Evolutionary conservation across 148 eudicot species (phyloP), one percentile per base, ranked within the genome.

Genomic region (Amaranthus cruentus): DNA sequence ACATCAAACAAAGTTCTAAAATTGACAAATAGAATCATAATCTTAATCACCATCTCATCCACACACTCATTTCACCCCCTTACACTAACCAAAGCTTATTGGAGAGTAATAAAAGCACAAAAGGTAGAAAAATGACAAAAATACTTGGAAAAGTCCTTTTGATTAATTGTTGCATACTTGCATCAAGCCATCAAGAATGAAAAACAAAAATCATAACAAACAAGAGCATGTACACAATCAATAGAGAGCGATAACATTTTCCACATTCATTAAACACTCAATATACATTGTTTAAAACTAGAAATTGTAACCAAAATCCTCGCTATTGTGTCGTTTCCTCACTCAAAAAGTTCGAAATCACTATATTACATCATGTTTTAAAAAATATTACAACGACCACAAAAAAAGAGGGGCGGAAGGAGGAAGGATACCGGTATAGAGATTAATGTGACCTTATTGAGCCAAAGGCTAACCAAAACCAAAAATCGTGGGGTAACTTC

Each of bases 291-390:
- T 70, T 74, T n/a, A 6, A 10, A 43, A 62, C 50, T 51, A 9
- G 0, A 63, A n/a, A 62, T 62, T 44, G 38, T 43, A 42, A 76
- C 38, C 74, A 68, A 82, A 71, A 75, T 77, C 75, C 72, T 72
- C 55, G 43, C 66, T 49, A 47, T 79, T 63, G 65, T 14, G 70
- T 76, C 56, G 68, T 66, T 71, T 77, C 74, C 59, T 79, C 54
- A 21, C 73, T 28, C 73, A 47, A 70, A 62, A 74, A 64, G 64
- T 49, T 62, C 73, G 38, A 28, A 67, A 73, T 77, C 62, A 75
- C 68, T 83, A 84, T 74, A 75, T 76, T 78, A 86, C 87, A 80
- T 79, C 68, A 68, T 71, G 63, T 78, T 75, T 73, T 77, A 80
- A 55, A 13, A 73, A 54, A 6, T 21, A 66, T 46, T 52, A 47